Evolutionary conservation across 177 flowering plant genomes (phyloP).

Genomic region (Vitis hybrid): DNA sequence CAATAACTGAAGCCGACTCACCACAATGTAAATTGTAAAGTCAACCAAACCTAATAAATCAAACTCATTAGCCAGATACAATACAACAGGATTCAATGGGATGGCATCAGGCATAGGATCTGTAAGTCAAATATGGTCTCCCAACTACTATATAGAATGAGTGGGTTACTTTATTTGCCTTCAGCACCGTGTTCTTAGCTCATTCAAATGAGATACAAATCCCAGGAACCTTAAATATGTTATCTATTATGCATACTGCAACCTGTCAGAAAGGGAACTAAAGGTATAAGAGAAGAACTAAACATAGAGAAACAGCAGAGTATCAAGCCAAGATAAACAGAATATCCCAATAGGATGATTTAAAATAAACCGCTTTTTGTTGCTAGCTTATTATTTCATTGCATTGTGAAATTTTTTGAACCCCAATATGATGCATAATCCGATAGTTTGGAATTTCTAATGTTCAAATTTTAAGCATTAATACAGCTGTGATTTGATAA

Average conservation of each 20-base stretch:
- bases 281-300: background rate
- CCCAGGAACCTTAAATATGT: background rate
- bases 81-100: background rate
- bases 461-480: background rate
- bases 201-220: background rate
- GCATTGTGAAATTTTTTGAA: too few relatives aligned
- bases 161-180: background rate
- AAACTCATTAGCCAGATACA: background rate
- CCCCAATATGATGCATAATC: background rate
- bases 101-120: background rate
- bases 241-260: background rate
- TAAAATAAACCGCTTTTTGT: too few relatives aligned
- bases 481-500: background rate
- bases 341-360: too few relatives aligned
- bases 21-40: background rate
- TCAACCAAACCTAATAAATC: background rate
- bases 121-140: background rate
- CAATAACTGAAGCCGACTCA: slow-evolving; percentile 2
- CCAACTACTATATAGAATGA: background rate
- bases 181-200: background rate
- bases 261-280: background rate
- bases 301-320: background rate
- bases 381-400: too few relatives aligned
- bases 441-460: background rate
- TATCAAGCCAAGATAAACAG: too few relatives aligned